phyloP scores from a whole-genome alignment of 2,329 filamentous ascomycete species.

The Ilyonectria destructans region DNA sequence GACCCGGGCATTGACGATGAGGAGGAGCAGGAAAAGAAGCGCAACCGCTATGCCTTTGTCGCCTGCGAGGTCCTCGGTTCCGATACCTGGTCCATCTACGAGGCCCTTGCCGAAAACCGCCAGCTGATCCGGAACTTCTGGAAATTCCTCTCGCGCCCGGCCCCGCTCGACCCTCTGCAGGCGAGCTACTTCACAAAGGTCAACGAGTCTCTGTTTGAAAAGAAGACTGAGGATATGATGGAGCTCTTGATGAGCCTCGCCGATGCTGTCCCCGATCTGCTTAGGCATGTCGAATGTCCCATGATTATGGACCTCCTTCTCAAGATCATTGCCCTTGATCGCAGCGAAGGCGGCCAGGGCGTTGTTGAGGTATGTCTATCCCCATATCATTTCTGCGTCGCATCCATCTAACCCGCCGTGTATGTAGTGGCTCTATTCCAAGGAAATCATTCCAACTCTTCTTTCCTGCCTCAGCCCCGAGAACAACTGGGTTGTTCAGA shows the following conservation, averaged over 20 bases:
- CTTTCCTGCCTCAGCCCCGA: conserved; percentile 90
- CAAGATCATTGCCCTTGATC: conserved; percentile 97
- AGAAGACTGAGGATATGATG: conserved; percentile 98
- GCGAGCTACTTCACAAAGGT: conserved; percentile 99
- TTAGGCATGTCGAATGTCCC: conserved; percentile 95
- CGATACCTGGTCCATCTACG: conserved; percentile 97
- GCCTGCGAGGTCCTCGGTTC: conserved; percentile 94
- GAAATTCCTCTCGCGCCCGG: conserved; percentile 87
- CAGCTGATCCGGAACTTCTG: conserved; percentile 88
- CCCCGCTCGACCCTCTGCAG: conserved; percentile 91
- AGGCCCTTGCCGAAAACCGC: conserved; percentile 90
- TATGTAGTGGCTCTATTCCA: conserved; percentile 88
- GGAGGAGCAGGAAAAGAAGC: conserved; percentile 90
- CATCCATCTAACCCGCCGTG: conserved; percentile 39
- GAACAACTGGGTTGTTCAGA: conserved; percentile 91
- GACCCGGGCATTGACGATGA: conserved; percentile 67
- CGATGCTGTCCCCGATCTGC: conserved; percentile 85
- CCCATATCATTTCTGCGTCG: conserved; percentile 10
- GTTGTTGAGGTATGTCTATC: conserved; percentile 84
- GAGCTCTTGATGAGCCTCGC: conserved; percentile 89
- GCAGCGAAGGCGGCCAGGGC: conserved; percentile 90
- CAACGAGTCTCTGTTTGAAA: conserved; percentile 97
- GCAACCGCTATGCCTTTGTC: conserved; percentile 94
- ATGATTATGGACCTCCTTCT: conserved; percentile 98
- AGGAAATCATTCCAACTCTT: conserved; percentile 88